These are phyloP conservation scores for Ambrosia trifida DNA, from an alignment of 129 eudicot genomes.

Conservation along the genomic window DNA sequence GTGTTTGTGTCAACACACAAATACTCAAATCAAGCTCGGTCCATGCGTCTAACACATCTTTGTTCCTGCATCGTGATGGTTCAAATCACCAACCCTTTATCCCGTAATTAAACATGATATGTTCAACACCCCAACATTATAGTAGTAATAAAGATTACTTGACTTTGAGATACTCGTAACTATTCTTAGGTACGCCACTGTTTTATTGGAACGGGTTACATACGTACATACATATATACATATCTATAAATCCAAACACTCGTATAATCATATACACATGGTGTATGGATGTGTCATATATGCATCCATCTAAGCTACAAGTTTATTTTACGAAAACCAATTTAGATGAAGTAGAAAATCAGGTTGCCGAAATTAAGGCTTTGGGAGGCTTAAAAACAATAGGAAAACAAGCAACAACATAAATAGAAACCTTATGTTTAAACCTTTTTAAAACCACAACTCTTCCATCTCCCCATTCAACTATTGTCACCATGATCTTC, in stretches of 20 bases:
- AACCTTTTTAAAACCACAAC: constrained; percentile 55
- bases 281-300: not conserved
- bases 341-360: not conserved
- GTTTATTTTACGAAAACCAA: not conserved
- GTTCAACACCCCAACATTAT: no score
- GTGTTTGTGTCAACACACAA: no score
- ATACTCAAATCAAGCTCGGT: no score
- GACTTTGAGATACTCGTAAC: not conserved
- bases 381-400: constrained; percentile 47
- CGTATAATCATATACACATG: constrained; percentile 18
- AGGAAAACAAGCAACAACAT: constrained; percentile 68
- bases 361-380: constrained; percentile 45
- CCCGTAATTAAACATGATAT: no score
- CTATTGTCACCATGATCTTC: constrained; percentile 52
- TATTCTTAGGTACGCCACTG: not conserved
- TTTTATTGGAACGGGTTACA: not conserved
- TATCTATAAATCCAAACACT: constrained; percentile 1
- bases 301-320: not conserved
- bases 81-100: no score
- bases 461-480: constrained; percentile 70
- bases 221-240: not conserved
- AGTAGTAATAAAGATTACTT: not conserved
- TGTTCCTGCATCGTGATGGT: no score
- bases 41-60: no score
- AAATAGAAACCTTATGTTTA: constrained; percentile 60